Base-by-base conservation (phyloP, 352 stramenopile species). In the Phytophthora sp. region DNA sequence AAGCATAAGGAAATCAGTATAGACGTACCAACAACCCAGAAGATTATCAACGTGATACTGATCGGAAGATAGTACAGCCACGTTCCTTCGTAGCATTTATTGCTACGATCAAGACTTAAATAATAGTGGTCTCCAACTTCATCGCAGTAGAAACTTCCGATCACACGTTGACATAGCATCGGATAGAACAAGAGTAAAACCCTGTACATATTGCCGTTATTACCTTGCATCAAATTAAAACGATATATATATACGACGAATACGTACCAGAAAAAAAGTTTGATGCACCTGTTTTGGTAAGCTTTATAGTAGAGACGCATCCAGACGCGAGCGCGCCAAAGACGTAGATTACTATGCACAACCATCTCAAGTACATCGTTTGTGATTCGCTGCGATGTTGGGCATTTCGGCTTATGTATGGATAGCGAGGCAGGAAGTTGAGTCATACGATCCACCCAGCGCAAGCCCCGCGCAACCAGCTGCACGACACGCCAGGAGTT, bases 221-320 rank as follows among this genome's bases (percentile, higher is more conserved):
- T 17, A 30, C 20, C 9, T 20, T 32, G n/a, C 13, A 20, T 7
- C 11, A 32, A 18, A 3, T 23, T 7, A 6, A 51, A 53, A 26
- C 20, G 28, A 12, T 42, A 34, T 12, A n/a, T 13, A 11, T 10
- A 57, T 32, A 0, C 7, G 31, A 41, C 12, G 20, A 38, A 5
- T 17, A 54, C 58, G 20, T 52, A 85, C 79, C 84, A 92, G 48
- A 92, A 90, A 21, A 88, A 68, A 18, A 92, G 53, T 59, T 91
- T 92, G 54, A 86, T 87, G 48, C 82, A 91, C 55, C 85, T 86
- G 74, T 92, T 91, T 48, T 87, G 69, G 62, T 89, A 92, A 21
- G 77, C 75, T 38, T 77, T 74, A 54, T 85, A 92, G 61, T 91
- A 91, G 10, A 92, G 62, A 0, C 84, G 82, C 30, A 92, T 67